Evolutionary conservation across 2,329 filamentous ascomycete species (phyloP), one percentile per base, ranked within the genome.

Genomic region (Trichoderma koningiopsis): DNA sequence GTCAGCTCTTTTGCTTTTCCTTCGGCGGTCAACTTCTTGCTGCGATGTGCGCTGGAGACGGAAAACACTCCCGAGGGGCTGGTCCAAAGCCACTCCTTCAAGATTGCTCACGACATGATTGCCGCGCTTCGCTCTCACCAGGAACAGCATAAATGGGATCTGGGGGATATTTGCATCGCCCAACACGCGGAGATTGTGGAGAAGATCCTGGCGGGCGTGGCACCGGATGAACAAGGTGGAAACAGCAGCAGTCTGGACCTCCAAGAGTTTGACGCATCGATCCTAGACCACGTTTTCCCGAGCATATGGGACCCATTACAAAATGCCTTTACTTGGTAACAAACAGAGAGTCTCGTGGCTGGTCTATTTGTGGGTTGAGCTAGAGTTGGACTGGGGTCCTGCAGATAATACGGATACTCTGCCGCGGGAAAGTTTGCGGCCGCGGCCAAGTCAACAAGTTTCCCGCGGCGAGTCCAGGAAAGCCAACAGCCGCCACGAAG

Each of bases 91-190:
- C 74, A 72, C 7, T 82, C 82, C 0, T 75, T 86, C 11, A 75
- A 76, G n/a, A 79, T 85, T 65, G 82, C 84, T 0, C 77, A 75
- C 5, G 80, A 82, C 24, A 76, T 86, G 13, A 75, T 85, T 3
- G 70, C 72, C 3, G 75, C 79, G 1, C 75, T 87, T 16, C 78
- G 77, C 14, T 70, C 72, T 0, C 82, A 85, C 56, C 80, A 79
- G 2, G 76, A 81, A 22, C 74, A 77, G 5, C 76, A 75, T 55
- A 76, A 73, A 0, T 87, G 85, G 85, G 85, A 87, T 70, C 75
- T 87, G 1, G 84, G 79, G 0, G 84, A 86, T 59, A 79, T 84
- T 5, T 86, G 84, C 70, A 74, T 87, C 1, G 78, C 80, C 0
- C 82, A 85, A 59, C 82, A 85, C 70, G 75, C 78, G 6, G 83